These are phyloP conservation scores for Aspergillus quadricinctus DNA, from an alignment of 2,329 filamentous ascomycete genomes.

Conservation along the genomic window DNA sequence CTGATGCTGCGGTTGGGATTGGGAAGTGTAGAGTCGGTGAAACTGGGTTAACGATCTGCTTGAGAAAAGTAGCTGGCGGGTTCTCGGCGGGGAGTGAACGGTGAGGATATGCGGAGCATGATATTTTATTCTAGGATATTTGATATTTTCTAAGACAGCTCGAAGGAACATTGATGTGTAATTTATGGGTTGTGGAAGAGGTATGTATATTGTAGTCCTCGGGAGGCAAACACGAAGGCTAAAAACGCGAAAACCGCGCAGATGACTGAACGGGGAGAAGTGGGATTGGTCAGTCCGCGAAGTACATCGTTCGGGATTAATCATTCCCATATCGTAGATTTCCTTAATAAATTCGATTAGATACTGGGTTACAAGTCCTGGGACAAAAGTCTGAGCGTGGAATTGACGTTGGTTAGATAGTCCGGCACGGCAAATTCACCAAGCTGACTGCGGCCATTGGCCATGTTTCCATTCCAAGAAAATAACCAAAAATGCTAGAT, in stretches of 20 bases:
- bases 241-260: constrained; percentile 5
- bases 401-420: neutral
- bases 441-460: neutral
- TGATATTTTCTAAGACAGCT: neutral
- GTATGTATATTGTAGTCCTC: neutral
- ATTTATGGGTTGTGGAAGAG: neutral
- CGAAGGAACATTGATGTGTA: neutral
- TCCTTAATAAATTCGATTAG: neutral
- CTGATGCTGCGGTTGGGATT: neutral
- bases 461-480: neutral
- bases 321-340: neutral
- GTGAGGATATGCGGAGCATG: neutral
- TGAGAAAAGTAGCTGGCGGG: neutral
- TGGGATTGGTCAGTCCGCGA: neutral
- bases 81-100: neutral
- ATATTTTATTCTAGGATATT: neutral
- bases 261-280: neutral
- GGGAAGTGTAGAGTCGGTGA: neutral
- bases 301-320: neutral
- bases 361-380: too few relatives aligned
- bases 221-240: neutral
- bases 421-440: neutral
- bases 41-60: neutral
- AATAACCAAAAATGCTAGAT: constrained; percentile 6
- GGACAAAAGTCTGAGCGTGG: neutral